phyloP scores from a whole-genome alignment of 257 asterid genomes.

The Handroanthus guayacan region DNA sequence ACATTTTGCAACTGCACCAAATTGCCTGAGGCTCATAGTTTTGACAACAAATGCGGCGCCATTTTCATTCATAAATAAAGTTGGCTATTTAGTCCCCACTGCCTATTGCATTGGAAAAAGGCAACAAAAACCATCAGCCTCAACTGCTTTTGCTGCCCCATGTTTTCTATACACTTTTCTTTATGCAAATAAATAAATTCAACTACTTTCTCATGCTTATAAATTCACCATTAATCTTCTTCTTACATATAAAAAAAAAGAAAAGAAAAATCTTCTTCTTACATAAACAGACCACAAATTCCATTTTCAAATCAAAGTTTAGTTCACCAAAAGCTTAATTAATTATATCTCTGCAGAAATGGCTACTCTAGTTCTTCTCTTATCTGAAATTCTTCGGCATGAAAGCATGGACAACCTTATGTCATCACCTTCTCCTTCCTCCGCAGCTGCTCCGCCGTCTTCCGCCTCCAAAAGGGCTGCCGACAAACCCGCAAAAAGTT shows the following conservation, averaged over 20 bases:
- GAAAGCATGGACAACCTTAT: conserved; percentile 21
- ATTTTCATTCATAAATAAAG: background rate
- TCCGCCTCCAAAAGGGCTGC: conserved; percentile 9
- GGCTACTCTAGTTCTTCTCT: conserved; percentile 44
- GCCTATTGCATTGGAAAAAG: background rate
- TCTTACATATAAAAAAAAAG: too few relatives aligned
- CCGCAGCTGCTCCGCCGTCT: conserved; percentile 25
- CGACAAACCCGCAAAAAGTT: background rate
- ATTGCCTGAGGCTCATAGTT: background rate
- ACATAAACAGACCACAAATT: background rate
- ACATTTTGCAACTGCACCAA: background rate
- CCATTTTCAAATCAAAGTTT: background rate
- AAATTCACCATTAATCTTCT: conserved; percentile 3
- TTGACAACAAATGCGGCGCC: background rate
- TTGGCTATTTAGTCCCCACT: too few relatives aligned
- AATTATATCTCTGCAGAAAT: background rate
- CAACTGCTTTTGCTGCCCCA: background rate
- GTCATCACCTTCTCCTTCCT: conserved; percentile 7
- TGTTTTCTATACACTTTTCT: background rate
- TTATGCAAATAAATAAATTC: background rate
- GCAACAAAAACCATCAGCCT: conserved; percentile 11
- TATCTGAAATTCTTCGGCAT: conserved; percentile 34
- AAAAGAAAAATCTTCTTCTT: background rate
- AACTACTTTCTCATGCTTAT: conserved; percentile 24
- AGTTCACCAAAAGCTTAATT: background rate